phyloP scores from a whole-genome alignment of 2,329 filamentous ascomycete genomes.

The Exophiala spinifera region DNA sequence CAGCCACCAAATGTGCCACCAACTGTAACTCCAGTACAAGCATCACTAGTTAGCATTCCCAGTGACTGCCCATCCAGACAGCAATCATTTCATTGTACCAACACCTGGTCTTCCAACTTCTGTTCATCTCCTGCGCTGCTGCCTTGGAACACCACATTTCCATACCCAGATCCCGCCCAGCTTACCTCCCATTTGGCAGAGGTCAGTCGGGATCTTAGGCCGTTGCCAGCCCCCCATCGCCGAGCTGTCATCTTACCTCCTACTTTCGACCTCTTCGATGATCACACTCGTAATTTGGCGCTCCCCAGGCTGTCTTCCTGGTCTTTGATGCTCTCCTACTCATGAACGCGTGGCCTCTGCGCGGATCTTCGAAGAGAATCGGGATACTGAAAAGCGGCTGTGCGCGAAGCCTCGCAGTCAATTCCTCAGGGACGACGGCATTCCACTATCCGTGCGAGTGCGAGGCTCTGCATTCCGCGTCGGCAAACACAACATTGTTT shows the following conservation, averaged over 20 bases:
- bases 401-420: constrained; percentile 19
- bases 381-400: background rate
- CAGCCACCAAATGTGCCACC: too few species aligned
- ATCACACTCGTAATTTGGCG: background rate
- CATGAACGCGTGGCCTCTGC: background rate
- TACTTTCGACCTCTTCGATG: constrained; percentile 4
- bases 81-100: constrained; percentile 1
- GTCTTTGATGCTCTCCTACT: background rate
- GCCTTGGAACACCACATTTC: constrained; percentile 14
- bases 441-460: constrained; percentile 14
- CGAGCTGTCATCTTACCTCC: constrained; percentile 19
- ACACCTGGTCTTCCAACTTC: background rate
- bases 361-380: background rate
- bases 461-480: constrained; percentile 16
- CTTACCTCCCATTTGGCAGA: constrained; percentile 9
- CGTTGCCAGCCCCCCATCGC: constrained; percentile 10
- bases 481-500: constrained; percentile 19
- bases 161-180: constrained; percentile 3
- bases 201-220: background rate
- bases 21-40: too few species aligned
- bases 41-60: too few species aligned
- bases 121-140: background rate
- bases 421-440: constrained; percentile 6
- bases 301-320: constrained; percentile 1
- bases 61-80: background rate